Conservation (phyloP, 2,329 filamentous ascomycete species). For the Moelleriella libera region DNA sequence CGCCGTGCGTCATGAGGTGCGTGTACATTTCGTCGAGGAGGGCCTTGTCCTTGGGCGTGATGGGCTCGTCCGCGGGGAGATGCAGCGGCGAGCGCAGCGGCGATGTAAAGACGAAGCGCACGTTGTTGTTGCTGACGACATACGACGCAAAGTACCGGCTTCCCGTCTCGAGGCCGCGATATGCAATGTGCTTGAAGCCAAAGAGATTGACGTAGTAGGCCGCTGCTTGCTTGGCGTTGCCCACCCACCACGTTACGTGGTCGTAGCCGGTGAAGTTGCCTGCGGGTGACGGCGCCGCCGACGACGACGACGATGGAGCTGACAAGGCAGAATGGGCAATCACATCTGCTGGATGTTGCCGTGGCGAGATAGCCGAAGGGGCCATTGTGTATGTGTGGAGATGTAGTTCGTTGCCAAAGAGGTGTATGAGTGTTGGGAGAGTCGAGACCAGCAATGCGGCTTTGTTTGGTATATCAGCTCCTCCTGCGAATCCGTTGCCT, state of each 20-base stretch:
- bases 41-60: slow-evolving; percentile 46
- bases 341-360: slow-evolving; percentile 26
- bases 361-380: slow-evolving; percentile 41
- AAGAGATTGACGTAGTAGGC: slow-evolving; percentile 79
- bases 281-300: slow-evolving; percentile 18
- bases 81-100: slow-evolving; percentile 51
- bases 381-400: slow-evolving; percentile 27
- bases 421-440: no score
- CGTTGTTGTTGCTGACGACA: slow-evolving; percentile 62
- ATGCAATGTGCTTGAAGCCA: slow-evolving; percentile 72
- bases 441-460: no score
- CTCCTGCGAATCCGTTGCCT: no score
- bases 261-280: slow-evolving; percentile 70
- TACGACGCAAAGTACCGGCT: slow-evolving; percentile 70
- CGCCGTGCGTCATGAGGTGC: slow-evolving; percentile 77
- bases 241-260: slow-evolving; percentile 91
- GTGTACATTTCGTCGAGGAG: slow-evolving; percentile 63
- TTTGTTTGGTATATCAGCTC: no score
- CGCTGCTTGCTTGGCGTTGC: slow-evolving; percentile 91
- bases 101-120: slow-evolving; percentile 74
- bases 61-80: slow-evolving; percentile 44
- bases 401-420: background rate
- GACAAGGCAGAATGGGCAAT: slow-evolving; percentile 9
- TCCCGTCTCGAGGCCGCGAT: slow-evolving; percentile 79
- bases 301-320: no score